phyloP scores from a whole-genome alignment of 371 early-diverging fungal species.

The Syncephalastrum racemosum region DNA sequence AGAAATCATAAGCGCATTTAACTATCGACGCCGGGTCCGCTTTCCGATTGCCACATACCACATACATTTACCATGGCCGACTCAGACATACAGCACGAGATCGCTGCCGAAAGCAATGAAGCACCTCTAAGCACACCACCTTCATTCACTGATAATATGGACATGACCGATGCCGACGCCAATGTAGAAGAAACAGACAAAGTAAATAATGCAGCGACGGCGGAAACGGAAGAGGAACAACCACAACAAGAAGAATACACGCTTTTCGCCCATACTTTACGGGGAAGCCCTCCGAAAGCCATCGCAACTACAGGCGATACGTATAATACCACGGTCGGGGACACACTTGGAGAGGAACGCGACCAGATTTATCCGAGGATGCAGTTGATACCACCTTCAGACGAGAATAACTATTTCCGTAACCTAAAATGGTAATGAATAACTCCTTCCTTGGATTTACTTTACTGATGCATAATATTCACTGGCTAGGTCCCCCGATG shows the following conservation, averaged over 20 bases:
- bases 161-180: no score
- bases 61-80: no score
- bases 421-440: conserved; percentile 36
- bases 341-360: conserved; percentile 20
- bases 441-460: background rate
- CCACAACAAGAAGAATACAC: conserved; percentile 4
- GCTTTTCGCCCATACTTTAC: conserved; percentile 4
- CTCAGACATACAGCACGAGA: no score
- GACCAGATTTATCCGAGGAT: conserved; percentile 18
- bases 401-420: conserved; percentile 34
- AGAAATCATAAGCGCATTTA: no score
- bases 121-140: no score
- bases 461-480: background rate
- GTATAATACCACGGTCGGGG: conserved; percentile 23
- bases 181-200: no score
- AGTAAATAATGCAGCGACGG: no score
- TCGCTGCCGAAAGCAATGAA: no score
- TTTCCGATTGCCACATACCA: no score
- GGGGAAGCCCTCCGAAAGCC: conserved; percentile 11
- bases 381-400: conserved; percentile 5
- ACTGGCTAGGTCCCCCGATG: conserved; percentile 64
- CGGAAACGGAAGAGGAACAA: conserved; percentile 1
- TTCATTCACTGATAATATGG: no score
- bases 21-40: no score
- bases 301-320: conserved; percentile 24